A percentile compares a stretch with the other conserved stretches of the same genome.
Conservation (phyloP, 345 rosid genomes). For the Adansonia digitata region DNA sequence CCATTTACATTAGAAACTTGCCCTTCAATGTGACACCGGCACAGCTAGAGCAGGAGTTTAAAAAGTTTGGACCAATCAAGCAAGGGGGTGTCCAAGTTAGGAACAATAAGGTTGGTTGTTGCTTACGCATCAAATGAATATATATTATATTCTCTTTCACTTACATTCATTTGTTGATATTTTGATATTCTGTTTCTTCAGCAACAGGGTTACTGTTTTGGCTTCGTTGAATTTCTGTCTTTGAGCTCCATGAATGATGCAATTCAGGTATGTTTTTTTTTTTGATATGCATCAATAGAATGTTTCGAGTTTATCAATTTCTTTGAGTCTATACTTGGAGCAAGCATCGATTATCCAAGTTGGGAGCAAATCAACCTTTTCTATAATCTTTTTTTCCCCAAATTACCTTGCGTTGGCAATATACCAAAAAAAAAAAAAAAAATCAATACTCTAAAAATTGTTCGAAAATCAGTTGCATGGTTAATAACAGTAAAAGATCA, state of each 20-base stretch:
- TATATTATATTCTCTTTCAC: not conserved
- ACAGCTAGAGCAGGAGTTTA: constrained; percentile 57
- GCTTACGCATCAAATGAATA: not conserved
- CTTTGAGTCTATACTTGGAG: too few species aligned
- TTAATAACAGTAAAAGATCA: not conserved
- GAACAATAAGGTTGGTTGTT: constrained; percentile 57
- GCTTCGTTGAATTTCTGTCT: constrained; percentile 66
- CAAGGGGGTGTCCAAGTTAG: constrained; percentile 63
- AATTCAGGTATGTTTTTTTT: constrained; percentile 39
- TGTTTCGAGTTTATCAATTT: not conserved
- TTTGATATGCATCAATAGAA: not conserved
- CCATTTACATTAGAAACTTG: constrained; percentile 60
- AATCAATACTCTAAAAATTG: not conserved
- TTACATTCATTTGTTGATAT: not conserved
- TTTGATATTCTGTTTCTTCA: constrained; percentile 20
- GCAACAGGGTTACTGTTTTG: constrained; percentile 73
- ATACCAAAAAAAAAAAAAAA: not conserved
- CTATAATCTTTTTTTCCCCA: not conserved
- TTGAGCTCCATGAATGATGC: constrained; percentile 48
- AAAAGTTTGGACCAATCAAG: constrained; percentile 69
- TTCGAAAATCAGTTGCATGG: not conserved
- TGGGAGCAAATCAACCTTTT: not conserved
- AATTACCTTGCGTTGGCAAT: not conserved
- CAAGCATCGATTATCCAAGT: not conserved
- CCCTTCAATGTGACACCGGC: constrained; percentile 37